Evolutionary conservation across 2,329 filamentous ascomycete genomes (phyloP), one percentile per base, ranked within the genome.

Genomic region (Cytospora piceae): DNA sequence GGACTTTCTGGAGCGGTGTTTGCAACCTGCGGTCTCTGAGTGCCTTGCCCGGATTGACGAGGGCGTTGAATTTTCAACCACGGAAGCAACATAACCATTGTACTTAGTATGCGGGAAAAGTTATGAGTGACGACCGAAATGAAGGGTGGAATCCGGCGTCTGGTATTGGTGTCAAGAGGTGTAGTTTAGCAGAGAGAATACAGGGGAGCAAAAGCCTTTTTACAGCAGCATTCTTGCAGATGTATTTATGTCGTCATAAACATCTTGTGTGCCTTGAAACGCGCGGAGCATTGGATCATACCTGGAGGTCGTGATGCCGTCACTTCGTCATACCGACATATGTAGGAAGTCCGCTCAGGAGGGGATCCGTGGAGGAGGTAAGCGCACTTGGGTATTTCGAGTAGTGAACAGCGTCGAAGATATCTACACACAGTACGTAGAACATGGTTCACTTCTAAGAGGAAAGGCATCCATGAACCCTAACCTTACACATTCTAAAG

Each of bases 261-360:
- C 3, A 32, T 14, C 53, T n/a, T 57, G 51, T 56, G 51, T 49
- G 32, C 15, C 39, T 63, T 37, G 31, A 34, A 42, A 63, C 29
- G 53, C 22, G 31, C 22, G 34, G 11, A 55, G 20, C 11, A 22
- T 17, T 46, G 61, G n/a, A 34, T n/a, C 17, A 22, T 57, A 20
- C 31, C n/a, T 42, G 22, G 17, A 39, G 39, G n/a, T 29, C n/a
- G 20, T 46, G 53, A 63, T 37, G 53, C 29, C 53, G 31, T 57
- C 31, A 51, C 53, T 56, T 63, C 61, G 61, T 63, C 61, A 63
- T 63, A 12, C 32, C 49, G 57, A 7, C 46, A 34, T 31, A 49
- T 22, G 53, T 63, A 51, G 15, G n/a, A 20, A 4, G 27, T 37
- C 15, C 37, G 20, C 20, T 15, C 29, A 29, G 27, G 27, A 54